Evolutionary conservation across 75 land plant species (phyloP), one percentile per base, ranked within the genome.

Genomic region (Cryptomeria japonica): DNA sequence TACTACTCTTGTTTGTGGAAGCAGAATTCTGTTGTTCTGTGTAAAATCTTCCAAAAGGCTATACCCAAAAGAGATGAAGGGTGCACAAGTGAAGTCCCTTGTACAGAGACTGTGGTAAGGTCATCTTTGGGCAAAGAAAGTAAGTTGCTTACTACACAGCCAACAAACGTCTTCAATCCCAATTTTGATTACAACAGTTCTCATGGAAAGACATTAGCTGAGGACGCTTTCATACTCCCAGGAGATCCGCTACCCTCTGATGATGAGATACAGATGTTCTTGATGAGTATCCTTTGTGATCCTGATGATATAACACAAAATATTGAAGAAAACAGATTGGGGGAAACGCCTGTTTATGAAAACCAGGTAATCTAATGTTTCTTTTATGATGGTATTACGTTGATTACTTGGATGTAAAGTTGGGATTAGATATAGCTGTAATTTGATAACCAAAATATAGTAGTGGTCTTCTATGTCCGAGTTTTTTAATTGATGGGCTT

Each of bases 21-120:
- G 84, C 84, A 82, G 84, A 28, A 46, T 42, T 46, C 51, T 46
- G 28, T 44, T 82, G 84, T 82, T 16, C 84, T 82, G 39, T 82
- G 84, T 82, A 82, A 82, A 82, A 51, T 82, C 15, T 82, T 82
- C 28, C 84, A 82, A 28, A 82, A 82, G 51, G 25, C 39, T 13
- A 28, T 28, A 28, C n/a, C 42, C 84, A 46, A 37, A 42, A 82
- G 32, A 82, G n/a, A 12, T 28, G 31, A 82, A 82, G 11, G 46
- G n/a, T 2, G n/a, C 4, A 44, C n/a, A n/a, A 82, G 32, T 28
- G 84, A 44, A 42, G n/a, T 0, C 31, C 51, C 51, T 10, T 28
- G 46, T 44, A 46, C 32, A 46, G 51, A 82, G 18, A 11, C 46
- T 42, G 84, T 4, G n/a, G 11, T 11, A 39, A 82, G 39, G 84